A percentile compares a stretch with the other conserved stretches of the same genome.
Evolutionary conservation across 345 rosid species (phyloP).

Genomic region (Excoecaria agallocha): DNA sequence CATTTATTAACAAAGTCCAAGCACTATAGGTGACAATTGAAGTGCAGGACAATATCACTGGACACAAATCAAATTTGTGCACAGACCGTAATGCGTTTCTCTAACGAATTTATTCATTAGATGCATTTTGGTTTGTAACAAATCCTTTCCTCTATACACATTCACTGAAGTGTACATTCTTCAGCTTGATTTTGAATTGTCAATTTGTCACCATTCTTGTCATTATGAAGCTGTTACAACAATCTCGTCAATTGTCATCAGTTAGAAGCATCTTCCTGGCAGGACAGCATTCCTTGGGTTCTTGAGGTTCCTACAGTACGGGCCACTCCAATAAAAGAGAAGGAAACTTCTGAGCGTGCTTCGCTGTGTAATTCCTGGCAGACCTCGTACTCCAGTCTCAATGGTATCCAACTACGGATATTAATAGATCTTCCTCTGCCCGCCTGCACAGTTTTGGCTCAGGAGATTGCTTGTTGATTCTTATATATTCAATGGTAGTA

Average conservation of each 20-base stretch:
- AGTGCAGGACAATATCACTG: no score
- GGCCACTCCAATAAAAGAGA: background rate
- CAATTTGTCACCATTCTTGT: background rate
- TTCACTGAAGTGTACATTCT: background rate
- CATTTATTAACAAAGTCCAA: no score
- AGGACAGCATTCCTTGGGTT: background rate
- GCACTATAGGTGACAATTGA: no score
- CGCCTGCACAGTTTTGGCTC: background rate
- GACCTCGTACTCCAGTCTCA: background rate
- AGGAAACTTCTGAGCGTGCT: background rate
- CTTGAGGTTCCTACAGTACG: background rate
- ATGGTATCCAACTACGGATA: background rate
- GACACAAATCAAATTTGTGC: no score
- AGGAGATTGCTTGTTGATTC: background rate
- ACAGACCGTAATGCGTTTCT: no score
- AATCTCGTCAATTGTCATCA: no score
- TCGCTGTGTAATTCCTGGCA: background rate
- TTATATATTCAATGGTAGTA: background rate
- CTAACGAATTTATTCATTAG: background rate
- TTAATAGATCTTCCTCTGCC: background rate
- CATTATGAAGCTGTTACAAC: background rate
- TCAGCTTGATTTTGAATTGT: background rate
- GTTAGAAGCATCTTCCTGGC: background rate
- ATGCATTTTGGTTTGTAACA: background rate
- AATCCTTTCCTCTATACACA: background rate